Evolutionary conservation across 2,329 filamentous ascomycete genomes (phyloP), one percentile per base, ranked within the genome.

Genomic region (Cladosporium sp.): DNA sequence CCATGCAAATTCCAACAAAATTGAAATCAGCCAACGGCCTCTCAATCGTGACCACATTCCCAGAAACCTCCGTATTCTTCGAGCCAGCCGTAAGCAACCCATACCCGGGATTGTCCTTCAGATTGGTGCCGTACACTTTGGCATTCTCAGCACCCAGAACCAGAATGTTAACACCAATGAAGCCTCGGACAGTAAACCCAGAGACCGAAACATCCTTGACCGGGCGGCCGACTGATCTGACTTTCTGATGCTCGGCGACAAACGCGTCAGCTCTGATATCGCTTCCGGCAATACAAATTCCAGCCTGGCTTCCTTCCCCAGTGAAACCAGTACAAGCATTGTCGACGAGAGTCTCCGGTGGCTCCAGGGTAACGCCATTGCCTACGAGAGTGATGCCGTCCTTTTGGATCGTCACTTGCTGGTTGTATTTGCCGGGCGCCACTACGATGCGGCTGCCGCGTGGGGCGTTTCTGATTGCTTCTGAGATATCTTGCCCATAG

Each of bases 161-260:
- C n/a, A 64, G 67, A 19, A 71, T 66, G 46, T 67, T 69, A 45
- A 69, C 53, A 9, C 66, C 69, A 49, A 69, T 70, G 3, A 71
- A 69, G 3, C 68, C 69, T 11, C 55, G 60, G 18, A 71, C 58
- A 1, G 55, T 56, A 15, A 49, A 69, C 2, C 68, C 69, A 11
- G 57, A 59, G 16, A 71, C 57, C 1, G 55, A 55, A 5, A 49
- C 67, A 5, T 61, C 60, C 29, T 65, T 58, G 33, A 70, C 63
- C 0, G 15, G 43, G 6, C 22, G 52, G 7, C 52, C 50, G 2
- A 67, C 67, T 1, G 60, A 61, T 0, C 32, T 18, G 6, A 71
- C 58, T 19, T 56, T 61, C 9, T 56, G 57, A 41, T 71, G 67
- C 54, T 70, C 69, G 1, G 18, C 43, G 3, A 54, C 30, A 49